Percentiles rank a stretch among this genome's conserved stretches.
Evolutionary conservation across 306 rosid species (phyloP).

Genomic region (Cicer judaicum): DNA sequence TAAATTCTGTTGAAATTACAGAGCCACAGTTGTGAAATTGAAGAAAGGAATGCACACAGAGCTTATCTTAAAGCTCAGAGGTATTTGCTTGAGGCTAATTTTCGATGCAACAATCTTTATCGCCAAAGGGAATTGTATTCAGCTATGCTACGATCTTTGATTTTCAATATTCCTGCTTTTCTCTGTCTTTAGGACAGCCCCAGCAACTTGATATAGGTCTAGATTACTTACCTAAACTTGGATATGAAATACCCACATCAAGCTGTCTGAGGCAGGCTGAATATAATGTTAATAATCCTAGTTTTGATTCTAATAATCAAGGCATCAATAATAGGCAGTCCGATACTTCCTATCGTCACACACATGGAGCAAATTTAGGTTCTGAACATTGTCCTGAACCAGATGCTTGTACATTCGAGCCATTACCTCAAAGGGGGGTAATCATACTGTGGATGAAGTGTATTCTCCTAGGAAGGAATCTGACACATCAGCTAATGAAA

Average conservation of each 20-base stretch:
- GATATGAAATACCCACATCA: slow-evolving; percentile 56
- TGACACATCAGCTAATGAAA: slow-evolving; percentile 73
- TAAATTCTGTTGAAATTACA: slow-evolving; percentile 1
- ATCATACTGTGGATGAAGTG: slow-evolving; percentile 58
- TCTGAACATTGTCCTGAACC: slow-evolving; percentile 78
- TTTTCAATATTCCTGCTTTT: slow-evolving; percentile 64
- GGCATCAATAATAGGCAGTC: slow-evolving; percentile 50
- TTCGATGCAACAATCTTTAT: slow-evolving; percentile 74
- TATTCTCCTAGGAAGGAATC: slow-evolving; percentile 69
- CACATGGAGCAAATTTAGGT: slow-evolving; percentile 58
- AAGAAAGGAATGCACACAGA: slow-evolving; percentile 88
- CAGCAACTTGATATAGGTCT: slow-evolving; percentile 61
- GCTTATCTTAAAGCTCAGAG: slow-evolving; percentile 87
- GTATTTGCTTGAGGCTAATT: slow-evolving; percentile 81
- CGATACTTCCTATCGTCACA: slow-evolving; percentile 49
- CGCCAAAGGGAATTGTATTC: slow-evolving; percentile 77
- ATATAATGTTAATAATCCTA: slow-evolving; percentile 55
- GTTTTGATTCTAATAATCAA: slow-evolving; percentile 59
- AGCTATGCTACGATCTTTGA: slow-evolving; percentile 64
- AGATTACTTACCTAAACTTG: slow-evolving; percentile 64
- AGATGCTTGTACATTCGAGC: slow-evolving; percentile 81
- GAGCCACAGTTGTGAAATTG: slow-evolving; percentile 69
- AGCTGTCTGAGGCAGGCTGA: slow-evolving; percentile 65
- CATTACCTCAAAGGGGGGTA: slow-evolving; percentile 57
- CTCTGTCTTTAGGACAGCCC: slow-evolving; percentile 65